Evolutionary conservation across 1,284 basidiomycete genomes (phyloP), one percentile per base, ranked within the genome.

Genomic region (Naganishia cerealis): DNA sequence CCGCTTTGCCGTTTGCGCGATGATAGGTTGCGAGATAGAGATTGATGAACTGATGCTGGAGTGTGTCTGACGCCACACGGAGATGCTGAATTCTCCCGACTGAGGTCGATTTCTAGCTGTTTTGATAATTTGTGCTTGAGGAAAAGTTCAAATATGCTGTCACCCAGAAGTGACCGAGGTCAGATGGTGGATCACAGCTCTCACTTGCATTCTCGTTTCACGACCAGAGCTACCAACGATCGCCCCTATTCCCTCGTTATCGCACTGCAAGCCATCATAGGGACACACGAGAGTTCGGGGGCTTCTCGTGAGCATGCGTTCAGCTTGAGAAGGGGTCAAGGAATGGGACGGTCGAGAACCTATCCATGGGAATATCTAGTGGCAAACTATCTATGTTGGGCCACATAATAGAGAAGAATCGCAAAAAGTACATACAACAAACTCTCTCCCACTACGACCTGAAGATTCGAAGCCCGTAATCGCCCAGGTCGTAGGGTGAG

Each of bases 401-500:
- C 21, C 15, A 7, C n/a, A 50, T 50, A 10, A 24, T 50, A 24
- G 24, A 21, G 10, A 8, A 9, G 15, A 50, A 21, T 50, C n/a
- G 1, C 21, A 50, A 21, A 21, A 13, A 21, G 9, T 50, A 50
- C 46, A 24, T 50, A 50, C 46, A 50, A 50, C 46, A 50, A 50
- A 50, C 46, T 3, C 46, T 36, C n/a, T 29, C 33, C 26, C 3
- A n/a, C 42, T 29, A 68, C 6, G 40, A 42, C 33, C 63, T 50
- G 15, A 66, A 56, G 12, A 70, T 40, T 24, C 68, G 24, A 10
- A 70, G 33, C 16, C 69, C 65, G 29, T 65, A 70, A n/a, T 61
- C 58, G 9, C 57, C 69, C 2, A 67, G 58, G 21, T 68, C 67
- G 21, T 39, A 63, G 5, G 67, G 67, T 33, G 50, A 46, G 3